Base-by-base conservation (phyloP, 768 basidiomycete genomes). In the Neoboletus brunneissimus region DNA sequence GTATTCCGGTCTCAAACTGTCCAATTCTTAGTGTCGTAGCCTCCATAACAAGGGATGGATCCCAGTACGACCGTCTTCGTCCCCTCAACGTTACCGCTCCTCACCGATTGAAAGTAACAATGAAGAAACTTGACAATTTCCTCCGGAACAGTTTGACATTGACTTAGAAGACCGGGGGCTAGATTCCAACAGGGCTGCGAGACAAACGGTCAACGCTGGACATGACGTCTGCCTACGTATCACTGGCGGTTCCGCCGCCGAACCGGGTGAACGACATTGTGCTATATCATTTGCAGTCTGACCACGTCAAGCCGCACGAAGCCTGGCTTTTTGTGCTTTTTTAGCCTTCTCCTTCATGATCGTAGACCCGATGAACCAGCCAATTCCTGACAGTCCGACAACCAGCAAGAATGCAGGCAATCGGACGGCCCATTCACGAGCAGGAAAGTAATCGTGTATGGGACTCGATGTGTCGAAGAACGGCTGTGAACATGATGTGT, bases 401-500 rank as follows among this genome's bases (percentile, higher is more conserved):
- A 94, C 79, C 9, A 98, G 81, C 48, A 95, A 75, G 70, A 92
- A 82, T 3, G 90, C 88, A 38, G 95, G 94, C 45, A 98, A 70
- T 20, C 89, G 83, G 48, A 98, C 78, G 11, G 93, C 95, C 93
- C 94, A 98, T 77, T 97, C 93, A 48, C 95, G 79, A 6, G 90
- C 69, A 0, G 92, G 96, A 70, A 98, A 98, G 73, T 83, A 85
- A 42, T 67, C 61, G 59, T 94, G 91, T 31, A 96, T 76, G 20
- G 86, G 82, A 64, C 84, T 93, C 3, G 83, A 79, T 2, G 78
- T 58, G 55, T 91, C 86, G 58, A 97, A 85, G 77, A 97, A 93
- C 7, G 95, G 95, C 86, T 87, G 53, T 40, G 56, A n/a, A 55
- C 5, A 44, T 58, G 58, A 53, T 40, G 53, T 47, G 55, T 49